Base-by-base conservation (phyloP, 2,329 filamentous ascomycete genomes). In the Trichoderma guizhouense region DNA sequence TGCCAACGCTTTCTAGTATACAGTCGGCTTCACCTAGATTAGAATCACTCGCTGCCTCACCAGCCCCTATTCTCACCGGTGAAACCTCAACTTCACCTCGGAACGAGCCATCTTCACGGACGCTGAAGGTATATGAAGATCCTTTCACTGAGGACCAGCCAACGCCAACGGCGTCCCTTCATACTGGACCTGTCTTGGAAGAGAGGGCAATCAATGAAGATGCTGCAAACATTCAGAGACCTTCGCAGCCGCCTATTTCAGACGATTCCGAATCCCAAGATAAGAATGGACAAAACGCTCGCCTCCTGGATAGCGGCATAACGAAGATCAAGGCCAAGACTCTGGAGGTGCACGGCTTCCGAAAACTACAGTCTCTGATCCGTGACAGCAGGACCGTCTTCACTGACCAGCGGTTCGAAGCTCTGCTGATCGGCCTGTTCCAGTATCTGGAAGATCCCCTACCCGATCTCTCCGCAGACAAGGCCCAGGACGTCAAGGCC, bases 301-400 rank as follows among this genome's bases (percentile, higher is more conserved):
- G 91, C 58, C 84, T 95, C 28, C 85, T 95, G 6, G 88, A 91
- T 36, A 94, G 92, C 76, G 93, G 91, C 64, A 92, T 95, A 75
- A 84, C 89, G 66, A 92, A 92, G 74, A 91, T 95, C 75, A 90
- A 90, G 75, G 86, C 88, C 34, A 89, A 89, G 76, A 89, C 89
- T 1, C 87, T 95, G n/a, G 93, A 95, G 78, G 92, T 93, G 4
- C 92, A 94, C 78, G 92, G 92, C 71, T 94, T 95, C 85, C 89
- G 92, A 68, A 92, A 93, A 77, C 84, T 95, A 63, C 92, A 95
- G 79, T 90, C 90, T 51, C 86, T 94, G 74, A 86, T 94, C 72
- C 90, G 91, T 74, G 90, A 92, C 72, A 88, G 86, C 77, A 87
- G 87, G 76, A 86, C 89, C 15, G 84, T 89, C 24, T 89, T 92